These are phyloP conservation scores for Diaporthe australafricana DNA, from an alignment of 2,329 filamentous ascomycete genomes.

Conservation along the genomic window DNA sequence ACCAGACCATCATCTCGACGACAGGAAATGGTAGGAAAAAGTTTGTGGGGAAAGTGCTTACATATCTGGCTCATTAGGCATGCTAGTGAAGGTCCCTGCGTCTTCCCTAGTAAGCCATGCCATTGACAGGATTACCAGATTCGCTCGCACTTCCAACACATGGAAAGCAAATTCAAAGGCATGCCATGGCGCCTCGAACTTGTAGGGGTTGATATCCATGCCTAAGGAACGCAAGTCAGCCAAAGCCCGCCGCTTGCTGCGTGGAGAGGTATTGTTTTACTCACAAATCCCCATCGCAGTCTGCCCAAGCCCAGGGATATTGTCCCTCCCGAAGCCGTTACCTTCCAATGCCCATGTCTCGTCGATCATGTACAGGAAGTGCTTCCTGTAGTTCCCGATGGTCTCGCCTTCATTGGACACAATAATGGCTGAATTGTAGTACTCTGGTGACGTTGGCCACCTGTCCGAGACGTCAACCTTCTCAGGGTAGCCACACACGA, in stretches of 20 bases:
- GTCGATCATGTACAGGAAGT: slow-evolving; percentile 68
- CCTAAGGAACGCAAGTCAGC: slow-evolving; percentile 44
- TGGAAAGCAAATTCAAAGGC: slow-evolving; percentile 67
- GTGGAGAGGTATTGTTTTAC: slow-evolving; percentile 37
- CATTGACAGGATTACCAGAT: slow-evolving; percentile 79
- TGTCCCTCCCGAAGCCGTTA: slow-evolving; percentile 17
- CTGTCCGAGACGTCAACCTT: slow-evolving; percentile 62
- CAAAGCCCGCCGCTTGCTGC: slow-evolving; percentile 19
- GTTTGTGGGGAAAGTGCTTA: background rate
- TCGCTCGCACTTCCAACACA: slow-evolving; percentile 65
- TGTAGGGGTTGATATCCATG: slow-evolving; percentile 72
- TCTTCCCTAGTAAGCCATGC: slow-evolving; percentile 77
- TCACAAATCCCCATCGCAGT: slow-evolving; percentile 70
- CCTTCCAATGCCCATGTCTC: slow-evolving; percentile 71
- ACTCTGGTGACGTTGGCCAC: slow-evolving; percentile 64
- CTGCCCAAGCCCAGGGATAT: slow-evolving; percentile 60
- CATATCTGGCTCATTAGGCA: slow-evolving; percentile 72
- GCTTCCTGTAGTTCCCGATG: slow-evolving; percentile 71
- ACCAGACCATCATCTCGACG: background rate
- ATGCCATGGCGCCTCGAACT: slow-evolving; percentile 61
- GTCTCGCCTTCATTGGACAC: slow-evolving; percentile 69
- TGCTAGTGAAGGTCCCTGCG: slow-evolving; percentile 56
- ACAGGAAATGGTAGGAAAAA: no score
- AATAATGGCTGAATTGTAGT: slow-evolving; percentile 66
- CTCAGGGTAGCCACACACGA: slow-evolving; percentile 82